Percentiles rank a stretch among this genome's conserved stretches.
phyloP scores from a whole-genome alignment of 257 asterid genomes.

The Solanum neorickii region DNA sequence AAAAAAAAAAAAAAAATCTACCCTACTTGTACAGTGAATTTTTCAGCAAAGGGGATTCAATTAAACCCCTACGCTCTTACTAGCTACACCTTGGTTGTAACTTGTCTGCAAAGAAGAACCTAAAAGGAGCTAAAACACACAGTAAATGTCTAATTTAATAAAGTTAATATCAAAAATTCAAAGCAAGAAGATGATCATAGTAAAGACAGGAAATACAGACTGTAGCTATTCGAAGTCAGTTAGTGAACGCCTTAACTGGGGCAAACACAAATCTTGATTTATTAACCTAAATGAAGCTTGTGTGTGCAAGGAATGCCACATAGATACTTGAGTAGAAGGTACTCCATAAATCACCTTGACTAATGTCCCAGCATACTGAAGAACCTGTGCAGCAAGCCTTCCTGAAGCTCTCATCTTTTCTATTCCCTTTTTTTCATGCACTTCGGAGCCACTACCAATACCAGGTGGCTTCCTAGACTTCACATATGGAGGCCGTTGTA shows the following conservation, averaged over 20 bases:
- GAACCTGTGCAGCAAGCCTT: conserved; percentile 91
- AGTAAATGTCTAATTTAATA: neutral
- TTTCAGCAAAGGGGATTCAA: neutral
- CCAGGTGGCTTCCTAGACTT: conserved; percentile 72
- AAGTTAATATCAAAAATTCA: neutral
- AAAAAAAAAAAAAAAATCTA: neutral
- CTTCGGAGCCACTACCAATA: conserved; percentile 52
- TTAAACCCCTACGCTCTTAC: neutral
- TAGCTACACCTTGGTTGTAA: neutral
- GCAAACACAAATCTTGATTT: neutral
- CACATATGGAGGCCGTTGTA: conserved; percentile 76
- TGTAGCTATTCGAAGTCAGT: neutral
- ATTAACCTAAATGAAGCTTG: neutral
- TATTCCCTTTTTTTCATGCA: conserved; percentile 77
- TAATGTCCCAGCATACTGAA: conserved; percentile 86
- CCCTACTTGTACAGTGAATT: neutral
- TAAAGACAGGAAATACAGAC: neutral
- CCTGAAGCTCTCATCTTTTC: conserved; percentile 97
- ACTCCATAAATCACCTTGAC: conserved; percentile 53
- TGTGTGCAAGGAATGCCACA: neutral
- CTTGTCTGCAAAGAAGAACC: neutral
- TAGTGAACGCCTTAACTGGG: neutral
- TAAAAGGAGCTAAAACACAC: neutral
- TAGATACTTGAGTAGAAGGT: neutral
- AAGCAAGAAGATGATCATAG: neutral